Evolutionary conservation across 208 protist genomes (phyloP).

Genomic region (Trypanosoma theileri): DNA sequence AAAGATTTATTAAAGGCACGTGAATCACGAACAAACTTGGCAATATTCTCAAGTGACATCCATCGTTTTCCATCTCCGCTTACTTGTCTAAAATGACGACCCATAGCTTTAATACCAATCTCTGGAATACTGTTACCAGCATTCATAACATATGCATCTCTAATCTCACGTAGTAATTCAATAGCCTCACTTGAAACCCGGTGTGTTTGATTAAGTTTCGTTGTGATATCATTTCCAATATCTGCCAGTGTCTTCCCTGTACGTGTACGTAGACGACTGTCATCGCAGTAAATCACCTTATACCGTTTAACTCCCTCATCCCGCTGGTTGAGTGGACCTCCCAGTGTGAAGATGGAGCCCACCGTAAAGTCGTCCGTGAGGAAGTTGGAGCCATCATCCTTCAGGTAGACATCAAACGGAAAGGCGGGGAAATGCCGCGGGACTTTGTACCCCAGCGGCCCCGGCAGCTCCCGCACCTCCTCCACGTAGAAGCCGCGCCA

Average conservation of each 20-base stretch:
- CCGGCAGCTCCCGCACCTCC: constrained; percentile 84
- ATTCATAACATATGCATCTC: constrained; percentile 79
- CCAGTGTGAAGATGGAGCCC: constrained; percentile 65
- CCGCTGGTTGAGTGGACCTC: constrained; percentile 76
- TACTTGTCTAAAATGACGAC: constrained; percentile 73
- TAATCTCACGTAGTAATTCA: constrained; percentile 51
- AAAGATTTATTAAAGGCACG: constrained; percentile 43
- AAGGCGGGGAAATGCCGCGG: constrained; percentile 77
- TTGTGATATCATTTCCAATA: constrained; percentile 36
- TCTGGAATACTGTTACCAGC: constrained; percentile 83
- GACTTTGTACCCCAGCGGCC: constrained; percentile 72
- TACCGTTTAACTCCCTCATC: constrained; percentile 81
- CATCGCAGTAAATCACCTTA: constrained; percentile 83
- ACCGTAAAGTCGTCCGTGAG: constrained; percentile 86
- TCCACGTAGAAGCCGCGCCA: constrained; percentile 91
- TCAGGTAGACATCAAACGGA: constrained; percentile 82
- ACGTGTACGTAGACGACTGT: constrained; percentile 52
- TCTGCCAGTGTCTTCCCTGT: constrained; percentile 29
- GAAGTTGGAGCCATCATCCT: constrained; percentile 69
- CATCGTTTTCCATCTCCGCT: constrained; percentile 76
- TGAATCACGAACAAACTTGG: constrained; percentile 68
- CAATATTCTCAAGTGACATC: constrained; percentile 73
- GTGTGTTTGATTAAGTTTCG: constrained; percentile 46
- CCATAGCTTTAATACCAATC: constrained; percentile 91
- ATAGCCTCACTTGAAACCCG: constrained; percentile 45